Percentiles rank a stretch among this genome's conserved stretches.
Evolutionary conservation across 306 rosid genomes (phyloP).

Genomic region (Oemleria cerasiformis): DNA sequence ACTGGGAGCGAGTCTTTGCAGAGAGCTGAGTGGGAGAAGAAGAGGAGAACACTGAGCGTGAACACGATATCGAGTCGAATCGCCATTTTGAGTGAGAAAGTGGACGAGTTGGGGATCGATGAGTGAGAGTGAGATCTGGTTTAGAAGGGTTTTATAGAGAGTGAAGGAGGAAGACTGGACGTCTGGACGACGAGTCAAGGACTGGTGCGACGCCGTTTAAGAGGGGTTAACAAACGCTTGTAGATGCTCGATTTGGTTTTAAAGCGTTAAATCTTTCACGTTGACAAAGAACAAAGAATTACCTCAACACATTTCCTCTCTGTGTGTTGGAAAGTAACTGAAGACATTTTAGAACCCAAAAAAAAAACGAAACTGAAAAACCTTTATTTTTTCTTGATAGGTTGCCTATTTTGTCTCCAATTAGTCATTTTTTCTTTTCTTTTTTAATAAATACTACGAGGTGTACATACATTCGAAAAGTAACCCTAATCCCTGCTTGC

Average conservation of each 20-base stretch:
- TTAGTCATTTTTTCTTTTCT: no score
- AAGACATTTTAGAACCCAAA: neutral
- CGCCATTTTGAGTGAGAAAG: slow-evolving; percentile 41
- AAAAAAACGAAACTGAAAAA: neutral
- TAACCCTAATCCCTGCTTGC: no score
- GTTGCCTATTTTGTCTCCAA: neutral
- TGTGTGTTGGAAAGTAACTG: neutral
- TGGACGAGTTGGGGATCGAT: slow-evolving; percentile 11
- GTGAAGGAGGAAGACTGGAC: neutral
- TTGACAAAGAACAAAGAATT: neutral
- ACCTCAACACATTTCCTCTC: neutral
- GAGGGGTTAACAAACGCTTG: neutral
- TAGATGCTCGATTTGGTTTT: neutral
- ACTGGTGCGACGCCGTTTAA: neutral
- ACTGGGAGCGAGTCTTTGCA: slow-evolving; percentile 33
- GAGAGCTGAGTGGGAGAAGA: slow-evolving; percentile 55
- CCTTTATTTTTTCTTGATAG: neutral
- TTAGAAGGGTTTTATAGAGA: slow-evolving; percentile 20
- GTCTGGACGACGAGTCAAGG: slow-evolving; percentile 11
- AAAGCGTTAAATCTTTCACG: neutral
- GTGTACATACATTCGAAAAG: no score
- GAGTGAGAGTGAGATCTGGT: slow-evolving; percentile 23
- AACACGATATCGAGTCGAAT: slow-evolving; percentile 48
- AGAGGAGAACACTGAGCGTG: slow-evolving; percentile 52
- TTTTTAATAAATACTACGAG: no score